Evolutionary conservation across 495 filamentous ascomycete genomes (phyloP), one percentile per base, ranked within the genome.

Genomic region (Aspergillus bridgeri): DNA sequence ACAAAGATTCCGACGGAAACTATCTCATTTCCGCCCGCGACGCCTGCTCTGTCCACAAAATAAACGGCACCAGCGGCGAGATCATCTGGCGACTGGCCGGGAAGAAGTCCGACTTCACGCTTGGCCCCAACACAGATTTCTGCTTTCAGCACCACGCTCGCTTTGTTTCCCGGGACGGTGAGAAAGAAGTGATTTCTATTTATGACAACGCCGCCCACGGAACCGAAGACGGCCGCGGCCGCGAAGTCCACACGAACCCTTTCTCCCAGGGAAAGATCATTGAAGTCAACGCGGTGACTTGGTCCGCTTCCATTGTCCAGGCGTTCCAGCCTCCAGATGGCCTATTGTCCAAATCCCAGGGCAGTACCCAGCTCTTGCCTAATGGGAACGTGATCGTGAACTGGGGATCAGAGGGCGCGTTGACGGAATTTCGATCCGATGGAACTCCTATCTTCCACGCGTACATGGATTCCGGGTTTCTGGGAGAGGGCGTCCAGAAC

Each of bases 141-240:
- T 77, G 77, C 57, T 83, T 79, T 64, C 83, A 86, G 64, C 83
- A 86, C 57, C 78, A 86, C 56, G 83, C 81, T 0, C 75, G 81
- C 5, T 83, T 76, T 54, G 52, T 81, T 29, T 69, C 70, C 20
- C 71, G 77, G 46, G 55, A 75, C 46, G 70, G 67, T 4, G 69
- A 77, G 44, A 62, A 75, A 42, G 75, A 80, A 47, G 69, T 71
- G 11, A 75, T 84, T 51, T 78, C 78, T 3, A 66, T 84, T 0
- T 83, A 76, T 51, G 80, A 84, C 58, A 83, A 84, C 62, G 72
- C 75, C 23, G 74, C 72, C 47, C 70, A 75, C 44, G 70, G 70
- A 17, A 72, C 72, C 2, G 71, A 74, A 25, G 77, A 78, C 57
- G 67, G 69, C 38, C 70, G 69, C 48, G 76, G 73, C 27, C 66